Evolutionary conservation across 176 grass and related monocot genomes (phyloP).

Genomic region (Metroxylon sagu): DNA sequence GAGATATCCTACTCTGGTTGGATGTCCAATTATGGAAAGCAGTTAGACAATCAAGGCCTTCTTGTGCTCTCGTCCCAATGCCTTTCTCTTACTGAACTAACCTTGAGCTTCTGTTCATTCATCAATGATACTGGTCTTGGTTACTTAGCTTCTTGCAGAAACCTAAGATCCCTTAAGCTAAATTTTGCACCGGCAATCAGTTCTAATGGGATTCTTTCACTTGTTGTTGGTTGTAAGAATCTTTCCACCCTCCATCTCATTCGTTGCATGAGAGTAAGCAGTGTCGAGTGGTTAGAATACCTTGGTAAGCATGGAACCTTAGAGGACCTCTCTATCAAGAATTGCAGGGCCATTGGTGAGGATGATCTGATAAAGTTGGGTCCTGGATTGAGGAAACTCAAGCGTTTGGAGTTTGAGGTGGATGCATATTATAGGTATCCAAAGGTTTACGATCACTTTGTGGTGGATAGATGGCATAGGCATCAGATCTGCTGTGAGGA

Average conservation of each 20-base stretch:
- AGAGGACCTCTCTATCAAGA: constrained; percentile 44
- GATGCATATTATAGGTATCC: constrained; percentile 26
- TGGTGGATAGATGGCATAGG: constrained; percentile 7
- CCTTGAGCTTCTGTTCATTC: constrained; percentile 55
- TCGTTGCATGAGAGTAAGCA: constrained; percentile 37
- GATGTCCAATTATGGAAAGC: constrained; percentile 30
- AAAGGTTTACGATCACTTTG: constrained; percentile 12
- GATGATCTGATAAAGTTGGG: constrained; percentile 50
- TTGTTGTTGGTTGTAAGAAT: constrained; percentile 51
- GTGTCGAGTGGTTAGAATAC: constrained; percentile 52
- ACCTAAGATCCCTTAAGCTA: constrained; percentile 40
- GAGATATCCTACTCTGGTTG: constrained; percentile 65
- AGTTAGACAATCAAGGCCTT: constrained; percentile 45
- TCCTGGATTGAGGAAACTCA: constrained; percentile 44
- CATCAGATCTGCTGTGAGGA: constrained; percentile 26
- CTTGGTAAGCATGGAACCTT: constrained; percentile 41
- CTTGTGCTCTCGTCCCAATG: constrained; percentile 39
- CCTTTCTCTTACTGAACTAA: constrained; percentile 34
- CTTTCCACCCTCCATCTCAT: constrained; percentile 45
- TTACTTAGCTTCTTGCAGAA: constrained; percentile 33
- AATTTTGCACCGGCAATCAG: constrained; percentile 32
- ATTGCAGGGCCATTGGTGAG: constrained; percentile 43
- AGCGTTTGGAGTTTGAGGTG: constrained; percentile 49
- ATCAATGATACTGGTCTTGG: constrained; percentile 39
- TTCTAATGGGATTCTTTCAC: constrained; percentile 35